Evolutionary conservation across 2,329 filamentous ascomycete species (phyloP).

Genomic region (Fusarium compactum): DNA sequence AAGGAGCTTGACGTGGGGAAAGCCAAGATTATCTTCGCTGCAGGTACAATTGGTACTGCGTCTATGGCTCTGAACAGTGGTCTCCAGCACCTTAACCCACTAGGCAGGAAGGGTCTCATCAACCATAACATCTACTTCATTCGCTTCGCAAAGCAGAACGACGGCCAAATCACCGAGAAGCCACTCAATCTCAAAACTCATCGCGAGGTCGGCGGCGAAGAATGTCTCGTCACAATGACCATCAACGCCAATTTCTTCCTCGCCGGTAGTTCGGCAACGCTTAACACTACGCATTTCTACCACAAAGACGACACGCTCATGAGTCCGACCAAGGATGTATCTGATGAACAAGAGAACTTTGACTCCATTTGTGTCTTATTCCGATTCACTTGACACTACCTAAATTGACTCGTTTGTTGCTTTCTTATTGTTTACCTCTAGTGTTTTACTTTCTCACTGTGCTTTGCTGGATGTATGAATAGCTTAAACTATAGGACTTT

Average conservation of each 20-base stretch:
- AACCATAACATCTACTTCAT: conserved; percentile 38
- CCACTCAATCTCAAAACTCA: conserved; percentile 33
- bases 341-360: conserved; percentile 18
- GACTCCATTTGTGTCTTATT: conserved; percentile 35
- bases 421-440: no score
- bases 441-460: no score
- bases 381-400: no score
- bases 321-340: conserved; percentile 3
- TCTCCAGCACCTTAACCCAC: conserved; percentile 7
- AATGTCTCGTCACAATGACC: conserved; percentile 30
- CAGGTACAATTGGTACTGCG: conserved; percentile 30
- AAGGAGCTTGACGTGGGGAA: conserved; percentile 23
- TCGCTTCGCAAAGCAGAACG: conserved; percentile 30
- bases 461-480: no score
- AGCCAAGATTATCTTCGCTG: conserved; percentile 24
- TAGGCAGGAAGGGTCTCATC: conserved; percentile 26
- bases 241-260: conserved; percentile 40
- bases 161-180: conserved; percentile 10
- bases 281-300: conserved; percentile 34
- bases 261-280: conserved; percentile 26
- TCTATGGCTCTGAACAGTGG: conserved; percentile 36
- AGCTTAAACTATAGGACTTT: no score
- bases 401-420: no score
- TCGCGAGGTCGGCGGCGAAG: conserved; percentile 9
- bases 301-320: conserved; percentile 8